These are phyloP conservation scores for Kregervanrija delftensis DNA, from an alignment of 805 yeast genomes.

Conservation along the genomic window DNA sequence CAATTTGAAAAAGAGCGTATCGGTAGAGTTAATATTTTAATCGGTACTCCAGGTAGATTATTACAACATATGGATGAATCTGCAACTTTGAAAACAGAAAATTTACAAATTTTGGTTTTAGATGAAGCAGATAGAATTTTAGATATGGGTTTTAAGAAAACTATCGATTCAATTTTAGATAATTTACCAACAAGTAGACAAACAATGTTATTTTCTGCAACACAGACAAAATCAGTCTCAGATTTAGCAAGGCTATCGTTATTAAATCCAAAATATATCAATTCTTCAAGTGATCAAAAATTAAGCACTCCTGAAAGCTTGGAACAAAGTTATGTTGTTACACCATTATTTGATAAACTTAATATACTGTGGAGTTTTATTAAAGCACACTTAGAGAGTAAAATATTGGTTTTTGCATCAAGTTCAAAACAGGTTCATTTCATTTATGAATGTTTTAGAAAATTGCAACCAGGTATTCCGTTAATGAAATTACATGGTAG, in stretches of 20 bases:
- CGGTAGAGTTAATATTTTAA: conserved; percentile 68
- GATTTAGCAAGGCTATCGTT: conserved; percentile 79
- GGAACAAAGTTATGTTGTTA: conserved; percentile 74
- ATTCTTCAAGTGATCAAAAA: conserved; percentile 30
- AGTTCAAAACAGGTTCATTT: conserved; percentile 89
- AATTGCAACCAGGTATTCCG: conserved; percentile 88
- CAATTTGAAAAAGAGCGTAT: conserved; percentile 76
- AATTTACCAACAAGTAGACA: conserved; percentile 79
- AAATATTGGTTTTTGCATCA: conserved; percentile 76
- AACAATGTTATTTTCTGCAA: conserved; percentile 80
- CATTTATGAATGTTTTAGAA: conserved; percentile 79
- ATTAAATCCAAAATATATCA: conserved; percentile 53
- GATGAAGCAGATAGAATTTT: conserved; percentile 92
- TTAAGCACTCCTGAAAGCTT: conserved; percentile 67
- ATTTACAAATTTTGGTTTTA: conserved; percentile 69
- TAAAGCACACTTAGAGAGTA: conserved; percentile 72
- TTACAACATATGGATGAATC: conserved; percentile 90
- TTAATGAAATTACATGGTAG: conserved; percentile 81
- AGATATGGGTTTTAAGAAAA: conserved; percentile 87
- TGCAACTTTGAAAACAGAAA: conserved; percentile 66
- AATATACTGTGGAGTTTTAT: conserved; percentile 83
- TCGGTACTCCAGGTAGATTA: conserved; percentile 89
- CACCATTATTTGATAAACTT: conserved; percentile 72
- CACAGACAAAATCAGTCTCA: conserved; percentile 75
- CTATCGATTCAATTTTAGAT: conserved; percentile 71